Conservation (phyloP, 208 protist species). For the Acanthamoeba lugdunensis region DNA sequence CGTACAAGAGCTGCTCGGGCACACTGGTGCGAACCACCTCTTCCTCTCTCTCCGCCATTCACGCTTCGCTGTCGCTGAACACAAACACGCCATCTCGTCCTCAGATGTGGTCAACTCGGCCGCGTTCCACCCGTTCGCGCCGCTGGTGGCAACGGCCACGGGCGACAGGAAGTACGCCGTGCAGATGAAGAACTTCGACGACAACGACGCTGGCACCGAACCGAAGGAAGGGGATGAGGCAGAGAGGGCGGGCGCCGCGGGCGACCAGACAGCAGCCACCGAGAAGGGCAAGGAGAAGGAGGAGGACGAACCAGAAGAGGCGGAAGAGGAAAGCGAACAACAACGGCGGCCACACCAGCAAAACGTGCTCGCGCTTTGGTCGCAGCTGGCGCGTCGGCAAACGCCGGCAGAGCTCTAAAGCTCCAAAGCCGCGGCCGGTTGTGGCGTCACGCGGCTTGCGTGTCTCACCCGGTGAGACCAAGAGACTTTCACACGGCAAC, state of each 20-base stretch:
- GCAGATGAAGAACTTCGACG: not conserved
- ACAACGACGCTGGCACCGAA: not conserved
- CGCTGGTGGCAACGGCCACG: conserved; percentile 44
- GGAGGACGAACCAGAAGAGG: not conserved
- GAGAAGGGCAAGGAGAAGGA: conserved; percentile 25
- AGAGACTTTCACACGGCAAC: not conserved
- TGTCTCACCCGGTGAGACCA: not conserved
- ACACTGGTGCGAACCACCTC: conserved; percentile 3
- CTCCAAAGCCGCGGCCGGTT: too few relatives aligned
- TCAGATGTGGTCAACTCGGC: conserved; percentile 48
- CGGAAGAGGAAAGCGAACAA: not conserved
- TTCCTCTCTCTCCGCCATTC: not conserved
- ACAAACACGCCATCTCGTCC: not conserved
- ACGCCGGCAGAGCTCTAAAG: not conserved
- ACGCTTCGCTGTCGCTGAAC: not conserved
- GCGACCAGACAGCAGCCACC: not conserved
- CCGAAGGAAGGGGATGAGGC: not conserved
- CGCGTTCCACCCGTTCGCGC: conserved; percentile 15
- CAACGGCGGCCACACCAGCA: not conserved
- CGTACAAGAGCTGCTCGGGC: not conserved
- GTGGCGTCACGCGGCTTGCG: not conserved
- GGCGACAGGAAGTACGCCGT: conserved; percentile 43
- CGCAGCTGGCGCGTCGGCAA: conserved; percentile 22
- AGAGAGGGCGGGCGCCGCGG: not conserved
- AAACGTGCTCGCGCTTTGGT: conserved; percentile 35